These are phyloP conservation scores for Chenopodium album DNA, from an alignment of 148 eudicot species.

Conservation along the genomic window DNA sequence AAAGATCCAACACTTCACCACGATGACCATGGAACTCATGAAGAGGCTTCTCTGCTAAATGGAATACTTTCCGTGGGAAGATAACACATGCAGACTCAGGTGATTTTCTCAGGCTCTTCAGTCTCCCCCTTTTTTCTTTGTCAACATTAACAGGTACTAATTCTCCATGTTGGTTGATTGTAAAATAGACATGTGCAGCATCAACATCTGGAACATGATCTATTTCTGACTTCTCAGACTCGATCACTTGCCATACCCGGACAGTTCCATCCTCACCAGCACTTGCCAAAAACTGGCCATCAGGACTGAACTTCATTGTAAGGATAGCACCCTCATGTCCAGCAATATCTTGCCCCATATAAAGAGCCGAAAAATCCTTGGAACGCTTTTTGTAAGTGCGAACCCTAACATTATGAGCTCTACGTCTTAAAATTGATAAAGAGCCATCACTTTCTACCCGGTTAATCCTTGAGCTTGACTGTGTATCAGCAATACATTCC, in stretches of 20 bases:
- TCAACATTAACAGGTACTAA: conserved; percentile 45
- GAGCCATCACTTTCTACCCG: conserved; percentile 23
- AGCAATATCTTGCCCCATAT: conserved; percentile 58
- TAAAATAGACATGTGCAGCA: conserved; percentile 56
- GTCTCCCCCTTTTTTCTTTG: conserved; percentile 42
- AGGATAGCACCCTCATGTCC: conserved; percentile 82
- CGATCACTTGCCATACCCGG: conserved; percentile 75
- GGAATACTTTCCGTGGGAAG: conserved; percentile 63
- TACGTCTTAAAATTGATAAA: conserved; percentile 21
- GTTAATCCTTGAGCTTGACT: conserved; percentile 28
- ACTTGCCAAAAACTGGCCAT: conserved; percentile 72
- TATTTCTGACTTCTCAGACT: conserved; percentile 41
- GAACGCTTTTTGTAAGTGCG: conserved; percentile 44
- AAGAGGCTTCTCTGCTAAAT: conserved; percentile 62
- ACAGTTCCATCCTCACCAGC: conserved; percentile 82
- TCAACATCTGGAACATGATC: conserved; percentile 38
- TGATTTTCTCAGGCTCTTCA: conserved; percentile 49
- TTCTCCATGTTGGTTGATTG: conserved; percentile 45
- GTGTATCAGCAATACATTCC: conserved; percentile 33
- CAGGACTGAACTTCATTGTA: conserved; percentile 87
- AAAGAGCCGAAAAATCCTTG: conserved; percentile 72
- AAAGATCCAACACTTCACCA: conserved; percentile 80
- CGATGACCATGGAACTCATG: conserved; percentile 80
- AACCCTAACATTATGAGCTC: conserved; percentile 41
- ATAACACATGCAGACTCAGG: conserved; percentile 65